Base-by-base conservation (phyloP, 73 alveolate species). In the Halteria grandinella region DNA sequence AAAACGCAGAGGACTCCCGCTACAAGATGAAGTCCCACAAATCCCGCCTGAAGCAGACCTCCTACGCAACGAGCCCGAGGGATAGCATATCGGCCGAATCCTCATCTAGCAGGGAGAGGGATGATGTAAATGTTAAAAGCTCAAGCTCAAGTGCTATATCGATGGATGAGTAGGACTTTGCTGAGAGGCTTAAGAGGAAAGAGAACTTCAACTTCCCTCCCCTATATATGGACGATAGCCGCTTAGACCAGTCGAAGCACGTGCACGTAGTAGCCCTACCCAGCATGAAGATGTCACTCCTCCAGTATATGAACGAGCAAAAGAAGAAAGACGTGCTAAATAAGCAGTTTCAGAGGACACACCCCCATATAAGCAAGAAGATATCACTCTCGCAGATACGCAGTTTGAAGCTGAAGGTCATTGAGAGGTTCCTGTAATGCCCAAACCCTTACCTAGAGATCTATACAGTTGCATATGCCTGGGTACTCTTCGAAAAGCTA, bases 401-500 rank as follows among this genome's bases (percentile, higher is more conserved):
- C 27, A 51, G 50, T 6, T 28, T 73, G 1, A 73, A 73, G 31
- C 23, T 17, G 1, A 47, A 37, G 3, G 8, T 73, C n/a, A 34
- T 73, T 31, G 41, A 53, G 23, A 55, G 43, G 2, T 73, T 73
- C 64, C 37, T 66, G n/a, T 33, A 3, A 1, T n/a, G n/a, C n/a
- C n/a, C n/a, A n/a, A n/a, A n/a, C n/a, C 31, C 21, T 0, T 36
- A 17, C 1, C 43, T 58, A 17, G 85, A 73, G 17, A 23, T 73
- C n/a, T 73, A 48, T 39, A 34, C 60, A 7, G 1, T 73, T 7
- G 52, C 76, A 4, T 33, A 25, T 8, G 48, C 51, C 8, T 73
- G 85, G 85, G 75, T 53, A 0, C 64, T 73, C n/a, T 73, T 73
- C 37, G 85, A 73, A 48, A 73, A 53, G 27, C 64, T 73, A 8